These are phyloP conservation scores for Linnemannia schmuckeri DNA, from an alignment of 192 early-diverging fungal species.

Conservation along the genomic window DNA sequence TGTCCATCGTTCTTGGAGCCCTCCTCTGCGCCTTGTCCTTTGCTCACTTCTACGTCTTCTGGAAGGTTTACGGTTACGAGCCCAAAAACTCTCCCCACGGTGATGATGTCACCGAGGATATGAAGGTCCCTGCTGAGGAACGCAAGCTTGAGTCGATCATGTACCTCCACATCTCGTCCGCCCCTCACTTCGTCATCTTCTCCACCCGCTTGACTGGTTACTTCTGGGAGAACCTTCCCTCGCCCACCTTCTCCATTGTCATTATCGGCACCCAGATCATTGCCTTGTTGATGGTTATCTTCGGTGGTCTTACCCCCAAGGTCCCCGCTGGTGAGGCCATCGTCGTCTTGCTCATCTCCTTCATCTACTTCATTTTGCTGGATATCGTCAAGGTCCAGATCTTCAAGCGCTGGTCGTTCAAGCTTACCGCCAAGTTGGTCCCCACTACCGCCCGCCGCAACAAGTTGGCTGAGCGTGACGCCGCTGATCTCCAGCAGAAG, in stretches of 20 bases:
- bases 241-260: slow-evolving; percentile 74
- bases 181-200: slow-evolving; percentile 91
- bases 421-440: slow-evolving; percentile 84
- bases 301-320: slow-evolving; percentile 66
- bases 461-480: slow-evolving; percentile 66
- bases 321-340: slow-evolving; percentile 74
- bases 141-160: slow-evolving; percentile 82
- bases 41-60: slow-evolving; percentile 85
- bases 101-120: not conserved
- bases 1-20: slow-evolving; percentile 82
- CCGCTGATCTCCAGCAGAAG: slow-evolving; percentile 56
- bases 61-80: slow-evolving; percentile 71
- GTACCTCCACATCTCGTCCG: slow-evolving; percentile 86
- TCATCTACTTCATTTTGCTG: slow-evolving; percentile 79
- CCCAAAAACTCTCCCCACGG: slow-evolving; percentile 36
- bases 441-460: slow-evolving; percentile 72
- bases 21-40: slow-evolving; percentile 83
- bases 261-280: slow-evolving; percentile 87
- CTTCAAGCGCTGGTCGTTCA: slow-evolving; percentile 86
- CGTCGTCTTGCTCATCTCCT: slow-evolving; percentile 74
- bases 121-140: slow-evolving; percentile 34
- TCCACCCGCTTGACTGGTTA: slow-evolving; percentile 82
- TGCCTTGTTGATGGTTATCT: slow-evolving; percentile 81
- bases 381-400: slow-evolving; percentile 87
- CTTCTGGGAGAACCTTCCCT: slow-evolving; percentile 86